These are phyloP conservation scores for Nephelium lappaceum DNA, from an alignment of 345 rosid species.

Conservation along the genomic window DNA sequence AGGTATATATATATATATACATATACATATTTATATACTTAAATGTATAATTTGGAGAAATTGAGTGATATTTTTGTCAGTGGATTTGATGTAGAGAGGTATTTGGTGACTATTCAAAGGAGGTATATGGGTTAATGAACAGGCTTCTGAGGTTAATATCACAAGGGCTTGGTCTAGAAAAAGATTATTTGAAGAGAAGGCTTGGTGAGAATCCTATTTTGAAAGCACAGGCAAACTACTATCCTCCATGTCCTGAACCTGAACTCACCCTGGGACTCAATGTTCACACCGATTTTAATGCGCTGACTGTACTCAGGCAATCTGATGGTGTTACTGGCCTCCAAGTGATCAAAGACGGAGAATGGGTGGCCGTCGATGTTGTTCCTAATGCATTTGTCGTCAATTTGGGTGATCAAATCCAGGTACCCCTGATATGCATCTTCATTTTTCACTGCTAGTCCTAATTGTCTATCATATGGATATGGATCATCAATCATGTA, in stretches of 20 bases:
- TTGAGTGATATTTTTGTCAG: neutral
- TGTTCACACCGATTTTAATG: conserved; percentile 22
- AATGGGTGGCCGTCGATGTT: conserved; percentile 27
- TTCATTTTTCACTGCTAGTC: neutral
- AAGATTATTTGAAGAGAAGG: conserved; percentile 7
- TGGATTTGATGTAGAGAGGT: conserved; percentile 9
- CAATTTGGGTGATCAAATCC: conserved; percentile 33
- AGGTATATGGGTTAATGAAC: conserved; percentile 23
- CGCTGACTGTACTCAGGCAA: conserved; percentile 26
- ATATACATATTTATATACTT: too few species aligned
- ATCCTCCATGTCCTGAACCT: conserved; percentile 34
- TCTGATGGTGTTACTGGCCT: conserved; percentile 27
- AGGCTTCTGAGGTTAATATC: conserved; percentile 29
- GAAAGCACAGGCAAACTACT: conserved; percentile 22
- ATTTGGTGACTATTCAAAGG: conserved; percentile 23
- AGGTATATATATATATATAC: neutral
- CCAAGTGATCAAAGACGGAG: conserved; percentile 35
- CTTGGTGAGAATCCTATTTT: conserved; percentile 10
- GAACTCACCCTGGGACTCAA: conserved; percentile 31
- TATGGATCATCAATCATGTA: too few species aligned
- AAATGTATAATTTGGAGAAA: neutral
- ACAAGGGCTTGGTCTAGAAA: conserved; percentile 27
- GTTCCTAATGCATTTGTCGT: conserved; percentile 28
- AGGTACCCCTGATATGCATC: neutral
- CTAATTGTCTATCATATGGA: neutral